Evolutionary conservation across 2,329 filamentous ascomycete species (phyloP), one percentile per base, ranked within the genome.

Genomic region (Fusarium concolor): DNA sequence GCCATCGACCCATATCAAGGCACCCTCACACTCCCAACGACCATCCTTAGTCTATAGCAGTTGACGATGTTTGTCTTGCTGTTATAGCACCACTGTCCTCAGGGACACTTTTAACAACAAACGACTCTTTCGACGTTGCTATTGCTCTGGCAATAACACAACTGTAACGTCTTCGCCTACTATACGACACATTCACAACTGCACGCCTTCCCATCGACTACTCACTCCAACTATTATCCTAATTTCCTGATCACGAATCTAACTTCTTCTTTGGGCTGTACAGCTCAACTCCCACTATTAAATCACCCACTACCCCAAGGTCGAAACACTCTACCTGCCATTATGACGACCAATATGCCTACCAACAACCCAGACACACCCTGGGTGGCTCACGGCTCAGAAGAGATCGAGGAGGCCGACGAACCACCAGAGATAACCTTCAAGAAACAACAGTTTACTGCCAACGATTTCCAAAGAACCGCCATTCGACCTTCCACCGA

Each of bases 391-490:
- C 74, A 74, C 44, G 70, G 79, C 18, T 83, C 86, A 67, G 86
- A 88, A 61, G 94, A 97, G 57, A 78, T 89, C 71, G 81, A 91
- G 68, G 95, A 97, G 74, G 85, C 90, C 50, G 95, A 98, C 79
- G 95, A 98, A 79, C 94, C 94, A 49, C 94, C 94, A 73, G 94
- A 97, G 80, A 75, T 78, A 61, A 72, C 65, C 59, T 70, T 75
- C 63, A 68, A 74, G 54, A 69, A 73, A 53, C 70, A 65, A 42
- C 56, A 71, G 63, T 47, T 72, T 69, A 44, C 73, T 65, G 63
- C 73, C 52, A 70, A 76, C 70, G 70, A 81, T 76, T 78, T 89
- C 82, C 76, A 79, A 74, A 83, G 82, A 78, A 84, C 79, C 51
- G 76, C 76, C 47, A 80, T 85, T 55, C 82, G 82, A 73, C 80